These are phyloP conservation scores for Calonectria multiphialidica DNA, from an alignment of 2,329 filamentous ascomycete genomes.

Conservation along the genomic window DNA sequence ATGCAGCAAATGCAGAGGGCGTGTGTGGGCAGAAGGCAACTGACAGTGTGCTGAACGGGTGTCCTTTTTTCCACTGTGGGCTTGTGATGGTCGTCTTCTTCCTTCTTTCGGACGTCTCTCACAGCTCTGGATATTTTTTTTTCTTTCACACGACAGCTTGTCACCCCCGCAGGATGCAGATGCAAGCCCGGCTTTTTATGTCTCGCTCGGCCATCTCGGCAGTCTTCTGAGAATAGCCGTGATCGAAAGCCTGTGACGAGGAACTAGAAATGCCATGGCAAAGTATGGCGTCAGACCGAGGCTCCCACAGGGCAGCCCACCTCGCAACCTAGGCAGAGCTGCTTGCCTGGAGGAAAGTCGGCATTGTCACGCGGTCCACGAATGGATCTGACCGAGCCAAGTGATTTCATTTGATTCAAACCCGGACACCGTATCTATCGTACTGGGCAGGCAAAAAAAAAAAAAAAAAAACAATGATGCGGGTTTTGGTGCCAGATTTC, in stretches of 20 bases:
- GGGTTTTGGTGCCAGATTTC: neutral
- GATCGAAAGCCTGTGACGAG: constrained; percentile 21
- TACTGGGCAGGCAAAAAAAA: neutral
- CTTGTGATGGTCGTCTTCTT: constrained; percentile 2
- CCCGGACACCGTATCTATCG: neutral
- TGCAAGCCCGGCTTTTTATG: constrained; percentile 24
- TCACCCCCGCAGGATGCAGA: constrained; percentile 22
- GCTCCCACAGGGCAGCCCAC: constrained; percentile 9
- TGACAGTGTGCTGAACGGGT: neutral
- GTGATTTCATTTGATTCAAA: constrained; percentile 4
- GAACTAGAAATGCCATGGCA: constrained; percentile 4
- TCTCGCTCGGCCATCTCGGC: constrained; percentile 22
- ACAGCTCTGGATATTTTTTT: neutral
- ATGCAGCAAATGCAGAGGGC: constrained; percentile 9
- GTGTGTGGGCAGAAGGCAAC: constrained; percentile 4
- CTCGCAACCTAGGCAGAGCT: constrained; percentile 12
- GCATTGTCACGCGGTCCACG: constrained; percentile 18
- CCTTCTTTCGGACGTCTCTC: neutral
- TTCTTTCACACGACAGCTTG: neutral
- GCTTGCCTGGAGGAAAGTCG: neutral
- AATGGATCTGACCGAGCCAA: constrained; percentile 25
- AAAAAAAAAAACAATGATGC: constrained; percentile 7
- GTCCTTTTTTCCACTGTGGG: neutral
- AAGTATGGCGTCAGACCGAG: constrained; percentile 27
- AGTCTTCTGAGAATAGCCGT: constrained; percentile 3